phyloP scores from a whole-genome alignment of 2,329 filamentous ascomycete species.

The Sarocladium strictum region DNA sequence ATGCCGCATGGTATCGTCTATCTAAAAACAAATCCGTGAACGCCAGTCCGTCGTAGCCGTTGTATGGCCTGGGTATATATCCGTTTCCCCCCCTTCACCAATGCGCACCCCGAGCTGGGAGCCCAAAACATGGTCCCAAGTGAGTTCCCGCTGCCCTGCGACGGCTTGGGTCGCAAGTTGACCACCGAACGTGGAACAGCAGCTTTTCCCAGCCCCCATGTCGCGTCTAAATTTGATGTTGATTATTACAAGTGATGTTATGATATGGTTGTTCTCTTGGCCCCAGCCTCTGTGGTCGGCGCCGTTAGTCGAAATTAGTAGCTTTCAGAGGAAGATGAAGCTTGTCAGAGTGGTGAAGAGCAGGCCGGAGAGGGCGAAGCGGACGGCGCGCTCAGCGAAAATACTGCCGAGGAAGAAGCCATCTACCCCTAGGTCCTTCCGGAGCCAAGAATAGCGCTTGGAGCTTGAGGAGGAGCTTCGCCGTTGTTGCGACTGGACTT shows the following conservation, averaged over 20 bases:
- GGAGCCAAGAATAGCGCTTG: not conserved
- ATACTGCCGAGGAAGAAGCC: not conserved
- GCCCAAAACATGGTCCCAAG: too few species aligned
- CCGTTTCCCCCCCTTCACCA: not conserved
- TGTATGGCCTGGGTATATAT: not conserved
- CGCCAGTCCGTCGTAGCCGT: not conserved
- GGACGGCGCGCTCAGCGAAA: not conserved
- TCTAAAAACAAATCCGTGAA: not conserved
- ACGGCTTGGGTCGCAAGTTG: too few species aligned
- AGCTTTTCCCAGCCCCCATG: too few species aligned
- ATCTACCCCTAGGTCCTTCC: not conserved
- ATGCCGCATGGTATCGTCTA: conserved; percentile 3
- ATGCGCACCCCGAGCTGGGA: too few species aligned
- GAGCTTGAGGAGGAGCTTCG: not conserved
- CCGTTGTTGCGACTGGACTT: not conserved
- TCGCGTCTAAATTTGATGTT: too few species aligned
- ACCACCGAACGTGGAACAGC: too few species aligned
- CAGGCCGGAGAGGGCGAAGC: conserved; percentile 2
- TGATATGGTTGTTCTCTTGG: too few species aligned
- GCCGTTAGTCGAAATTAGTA: too few species aligned
- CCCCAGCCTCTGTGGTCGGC: too few species aligned
- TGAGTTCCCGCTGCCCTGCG: too few species aligned
- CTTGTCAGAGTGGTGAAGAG: conserved; percentile 1
- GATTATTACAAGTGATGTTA: not conserved
- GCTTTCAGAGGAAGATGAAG: not conserved